A percentile compares a stretch with the other conserved stretches of the same genome.
These are phyloP conservation scores for Rhizoclosmatium sp. DNA, from an alignment of 192 early-diverging fungal species.

Conservation along the genomic window DNA sequence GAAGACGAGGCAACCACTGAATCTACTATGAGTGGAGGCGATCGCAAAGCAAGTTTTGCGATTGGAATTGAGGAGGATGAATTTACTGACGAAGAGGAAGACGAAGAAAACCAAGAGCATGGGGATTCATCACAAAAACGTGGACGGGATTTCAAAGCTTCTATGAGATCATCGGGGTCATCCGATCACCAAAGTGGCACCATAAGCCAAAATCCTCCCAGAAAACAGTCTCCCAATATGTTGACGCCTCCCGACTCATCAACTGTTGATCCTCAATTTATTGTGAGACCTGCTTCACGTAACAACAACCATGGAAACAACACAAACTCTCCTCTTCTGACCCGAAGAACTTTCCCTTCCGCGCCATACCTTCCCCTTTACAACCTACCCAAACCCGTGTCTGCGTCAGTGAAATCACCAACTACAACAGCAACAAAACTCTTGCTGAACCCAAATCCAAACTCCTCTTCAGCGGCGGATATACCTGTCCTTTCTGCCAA, in stretches of 20 bases:
- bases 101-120: not conserved
- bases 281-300: not conserved
- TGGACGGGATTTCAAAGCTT: not conserved
- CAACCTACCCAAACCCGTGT: not conserved
- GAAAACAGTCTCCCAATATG: too few relatives aligned
- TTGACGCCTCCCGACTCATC: too few relatives aligned
- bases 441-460: conserved; percentile 35
- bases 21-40: not conserved
- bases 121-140: not conserved
- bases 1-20: not conserved
- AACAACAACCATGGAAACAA: not conserved
- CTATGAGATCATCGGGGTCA: not conserved
- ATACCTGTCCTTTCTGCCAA: conserved; percentile 9
- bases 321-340: conserved; percentile 7
- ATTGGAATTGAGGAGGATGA: conserved; percentile 23
- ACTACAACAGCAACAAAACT: conserved; percentile 6
- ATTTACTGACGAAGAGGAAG: conserved; percentile 5
- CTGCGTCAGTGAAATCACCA: conserved; percentile 4
- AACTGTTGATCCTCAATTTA: too few relatives aligned
- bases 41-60: conserved; percentile 32
- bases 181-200: not conserved
- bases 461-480: conserved; percentile 36
- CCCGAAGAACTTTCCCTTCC: conserved; percentile 30
- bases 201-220: too few relatives aligned
- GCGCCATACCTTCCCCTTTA: conserved; percentile 32